Percentiles rank a stretch among this genome's conserved stretches.
Conservation (phyloP, 495 filamentous ascomycete genomes). For the Daldinia decipiens region DNA sequence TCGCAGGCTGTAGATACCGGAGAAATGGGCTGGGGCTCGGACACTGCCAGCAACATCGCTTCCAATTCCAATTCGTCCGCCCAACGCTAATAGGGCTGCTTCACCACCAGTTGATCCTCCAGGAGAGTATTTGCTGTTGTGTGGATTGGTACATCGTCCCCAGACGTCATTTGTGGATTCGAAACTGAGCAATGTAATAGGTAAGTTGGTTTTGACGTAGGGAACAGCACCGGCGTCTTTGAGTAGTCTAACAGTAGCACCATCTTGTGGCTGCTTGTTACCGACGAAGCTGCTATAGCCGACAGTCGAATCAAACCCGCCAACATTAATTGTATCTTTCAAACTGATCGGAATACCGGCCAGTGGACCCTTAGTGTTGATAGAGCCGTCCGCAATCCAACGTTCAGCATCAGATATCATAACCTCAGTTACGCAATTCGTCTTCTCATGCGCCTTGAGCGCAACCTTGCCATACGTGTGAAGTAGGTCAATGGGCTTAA, state of each 20-base stretch:
- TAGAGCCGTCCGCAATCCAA: slow-evolving; percentile 69
- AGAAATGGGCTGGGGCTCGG: slow-evolving; percentile 87
- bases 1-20: slow-evolving; percentile 87
- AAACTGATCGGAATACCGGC: slow-evolving; percentile 90
- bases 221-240: slow-evolving; percentile 97
- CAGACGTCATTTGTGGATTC: slow-evolving; percentile 92
- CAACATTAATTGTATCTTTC: slow-evolving; percentile 88
- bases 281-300: slow-evolving; percentile 80
- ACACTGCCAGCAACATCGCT: slow-evolving; percentile 96
- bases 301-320: slow-evolving; percentile 86
- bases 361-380: slow-evolving; percentile 84
- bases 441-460: slow-evolving; percentile 83
- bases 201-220: slow-evolving; percentile 95
- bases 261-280: slow-evolving; percentile 72
- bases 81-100: slow-evolving; percentile 82
- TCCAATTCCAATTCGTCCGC: slow-evolving; percentile 92
- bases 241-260: slow-evolving; percentile 76
- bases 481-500: slow-evolving; percentile 77
- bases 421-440: slow-evolving; percentile 92
- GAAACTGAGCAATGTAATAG: slow-evolving; percentile 89
- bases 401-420: slow-evolving; percentile 80
- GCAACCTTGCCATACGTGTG: slow-evolving; percentile 91
- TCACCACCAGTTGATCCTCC: slow-evolving; percentile 95
- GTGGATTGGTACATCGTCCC: slow-evolving; percentile 85
- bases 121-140: slow-evolving; percentile 83